phyloP scores from a whole-genome alignment of 1,139 yeast genomes.

The Nadsonia starkeyi-henricii region DNA sequence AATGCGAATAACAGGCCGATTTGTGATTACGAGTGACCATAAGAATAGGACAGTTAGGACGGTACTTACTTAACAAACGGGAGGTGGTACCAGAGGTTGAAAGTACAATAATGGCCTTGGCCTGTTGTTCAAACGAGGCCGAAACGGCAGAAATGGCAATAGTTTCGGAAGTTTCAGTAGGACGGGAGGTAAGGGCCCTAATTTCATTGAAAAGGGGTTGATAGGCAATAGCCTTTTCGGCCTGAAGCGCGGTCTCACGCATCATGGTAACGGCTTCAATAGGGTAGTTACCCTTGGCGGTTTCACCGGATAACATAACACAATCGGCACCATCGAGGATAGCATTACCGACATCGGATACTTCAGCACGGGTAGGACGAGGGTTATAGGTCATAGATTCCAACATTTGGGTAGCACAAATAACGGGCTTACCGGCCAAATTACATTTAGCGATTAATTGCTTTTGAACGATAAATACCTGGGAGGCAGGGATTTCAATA shows the following conservation, averaged over 20 bases:
- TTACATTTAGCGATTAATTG: conserved; percentile 98
- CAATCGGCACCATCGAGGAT: conserved; percentile 99
- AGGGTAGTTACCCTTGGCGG: conserved; percentile 99
- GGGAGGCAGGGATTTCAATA: conserved; percentile 98
- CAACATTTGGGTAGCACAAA: conserved; percentile 99
- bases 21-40: conserved; percentile 94
- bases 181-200: conserved; percentile 72
- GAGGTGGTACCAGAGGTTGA: conserved; percentile 94
- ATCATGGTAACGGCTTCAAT: conserved; percentile 94
- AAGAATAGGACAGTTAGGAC: conserved; percentile 94
- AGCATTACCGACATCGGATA: conserved; percentile 97
- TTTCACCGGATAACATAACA: conserved; percentile 99
- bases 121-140: conserved; percentile 90
- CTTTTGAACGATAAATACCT: conserved; percentile 97
- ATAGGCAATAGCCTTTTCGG: conserved; percentile 95
- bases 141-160: conserved; percentile 95
- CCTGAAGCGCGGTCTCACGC: conserved; percentile 95
- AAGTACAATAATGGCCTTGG: conserved; percentile 91
- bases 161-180: conserved; percentile 91
- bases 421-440: conserved; percentile 98
- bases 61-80: conserved; percentile 90
- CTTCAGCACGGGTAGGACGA: conserved; percentile 99
- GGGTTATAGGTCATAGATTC: conserved; percentile 99
- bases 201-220: conserved; percentile 77
- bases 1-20: conserved; percentile 89